Evolutionary conservation across 495 filamentous ascomycete genomes (phyloP).

Genomic region (Thermothielavioides terrestris): DNA sequence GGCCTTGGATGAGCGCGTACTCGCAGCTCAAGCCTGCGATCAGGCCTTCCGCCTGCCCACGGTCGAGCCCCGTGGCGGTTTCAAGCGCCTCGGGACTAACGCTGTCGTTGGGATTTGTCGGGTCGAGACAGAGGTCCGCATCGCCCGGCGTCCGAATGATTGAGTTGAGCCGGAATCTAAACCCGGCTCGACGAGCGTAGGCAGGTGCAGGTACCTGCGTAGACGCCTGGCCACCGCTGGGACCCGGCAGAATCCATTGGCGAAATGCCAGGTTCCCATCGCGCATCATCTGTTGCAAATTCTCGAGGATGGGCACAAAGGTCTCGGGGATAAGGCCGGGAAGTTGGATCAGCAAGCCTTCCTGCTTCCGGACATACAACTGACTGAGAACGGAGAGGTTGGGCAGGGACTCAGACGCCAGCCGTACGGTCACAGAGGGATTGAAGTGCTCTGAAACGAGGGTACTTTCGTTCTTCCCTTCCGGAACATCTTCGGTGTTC

Average conservation of each 20-base stretch:
- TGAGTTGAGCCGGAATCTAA: constrained; percentile 45
- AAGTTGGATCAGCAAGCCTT: constrained; percentile 20
- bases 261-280: constrained; percentile 12
- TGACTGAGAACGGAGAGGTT: background rate
- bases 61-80: constrained; percentile 6
- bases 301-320: constrained; percentile 26
- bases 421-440: background rate
- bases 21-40: constrained; percentile 46
- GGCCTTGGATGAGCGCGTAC: constrained; percentile 66
- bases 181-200: constrained; percentile 44
- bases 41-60: constrained; percentile 46
- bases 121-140: background rate
- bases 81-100: background rate
- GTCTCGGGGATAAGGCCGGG: constrained; percentile 25
- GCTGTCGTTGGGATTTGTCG: background rate
- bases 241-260: constrained; percentile 32
- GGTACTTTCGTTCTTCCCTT: background rate
- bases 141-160: constrained; percentile 26
- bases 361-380: background rate
- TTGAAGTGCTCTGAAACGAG: constrained; percentile 8
- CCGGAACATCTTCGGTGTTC: constrained; percentile 4
- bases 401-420: background rate
- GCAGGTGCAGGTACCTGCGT: constrained; percentile 34
- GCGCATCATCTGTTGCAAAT: constrained; percentile 24
- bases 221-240: background rate